phyloP scores from a whole-genome alignment of 129 eudicot species.

The sunflower (Helianthus annuus) region DNA sequence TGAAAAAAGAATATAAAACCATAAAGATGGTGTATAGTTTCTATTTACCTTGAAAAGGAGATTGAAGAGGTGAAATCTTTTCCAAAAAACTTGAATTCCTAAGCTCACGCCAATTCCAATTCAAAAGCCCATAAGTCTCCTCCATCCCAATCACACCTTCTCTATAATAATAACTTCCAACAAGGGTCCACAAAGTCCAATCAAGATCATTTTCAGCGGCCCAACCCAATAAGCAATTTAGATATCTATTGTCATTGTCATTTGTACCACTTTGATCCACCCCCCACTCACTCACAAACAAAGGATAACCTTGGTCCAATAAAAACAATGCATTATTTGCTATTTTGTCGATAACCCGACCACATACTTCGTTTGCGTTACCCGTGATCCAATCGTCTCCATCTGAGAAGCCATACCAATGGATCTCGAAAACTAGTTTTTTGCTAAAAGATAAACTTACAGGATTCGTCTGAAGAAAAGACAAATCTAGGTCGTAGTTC shows the following conservation, averaged over 20 bases:
- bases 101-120: slow-evolving; percentile 62
- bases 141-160: slow-evolving; percentile 65
- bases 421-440: slow-evolving; percentile 70
- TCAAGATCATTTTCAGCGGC: slow-evolving; percentile 77
- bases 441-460: slow-evolving; percentile 47
- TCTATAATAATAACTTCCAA: slow-evolving; percentile 72
- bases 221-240: slow-evolving; percentile 74
- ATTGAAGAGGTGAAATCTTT: slow-evolving; percentile 62
- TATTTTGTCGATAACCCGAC: slow-evolving; percentile 33
- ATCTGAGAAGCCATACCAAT: slow-evolving; percentile 74
- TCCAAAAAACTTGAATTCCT: slow-evolving; percentile 62
- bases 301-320: slow-evolving; percentile 75
- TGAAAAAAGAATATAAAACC: too few species aligned
- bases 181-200: slow-evolving; percentile 77
- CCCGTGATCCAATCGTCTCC: slow-evolving; percentile 62
- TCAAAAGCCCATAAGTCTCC: slow-evolving; percentile 65
- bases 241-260: slow-evolving; percentile 77
- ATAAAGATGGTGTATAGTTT: neutral
- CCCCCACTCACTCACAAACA: slow-evolving; percentile 88
- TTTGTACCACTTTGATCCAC: slow-evolving; percentile 67
- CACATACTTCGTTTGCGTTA: slow-evolving; percentile 75
- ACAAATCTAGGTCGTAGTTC: slow-evolving; percentile 55
- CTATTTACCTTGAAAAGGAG: slow-evolving; percentile 63
- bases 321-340: slow-evolving; percentile 52
- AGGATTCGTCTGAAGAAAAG: slow-evolving; percentile 42